phyloP scores from a whole-genome alignment of 495 filamentous ascomycete genomes.

The Stereocaulon alpinum region DNA sequence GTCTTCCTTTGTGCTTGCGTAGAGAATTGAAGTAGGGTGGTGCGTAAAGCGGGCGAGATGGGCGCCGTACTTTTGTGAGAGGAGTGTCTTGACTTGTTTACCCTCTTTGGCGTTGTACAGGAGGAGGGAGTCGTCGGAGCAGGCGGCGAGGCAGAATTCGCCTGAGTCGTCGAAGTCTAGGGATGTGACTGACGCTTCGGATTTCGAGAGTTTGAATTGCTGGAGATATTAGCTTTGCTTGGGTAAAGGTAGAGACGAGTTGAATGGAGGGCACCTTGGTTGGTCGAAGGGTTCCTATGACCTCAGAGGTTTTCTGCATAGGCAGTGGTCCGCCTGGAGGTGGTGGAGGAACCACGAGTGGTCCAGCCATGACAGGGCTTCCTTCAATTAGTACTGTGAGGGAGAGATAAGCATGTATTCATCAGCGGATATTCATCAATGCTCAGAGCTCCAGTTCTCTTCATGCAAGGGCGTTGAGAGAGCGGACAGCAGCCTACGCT shows the following conservation, averaged over 20 bases:
- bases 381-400: background rate
- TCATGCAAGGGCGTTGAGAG: too few species aligned
- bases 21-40: constrained; percentile 74
- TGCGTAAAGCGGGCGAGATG: constrained; percentile 93
- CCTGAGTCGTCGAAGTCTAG: constrained; percentile 95
- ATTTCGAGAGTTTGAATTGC: constrained; percentile 20
- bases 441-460: too few species aligned
- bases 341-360: constrained; percentile 22
- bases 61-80: constrained; percentile 87
- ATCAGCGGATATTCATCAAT: background rate
- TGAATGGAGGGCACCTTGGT: constrained; percentile 32
- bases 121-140: constrained; percentile 87
- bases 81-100: constrained; percentile 69
- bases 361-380: constrained; percentile 17
- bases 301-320: constrained; percentile 36
- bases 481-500: background rate
- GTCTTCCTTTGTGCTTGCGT: constrained; percentile 91
- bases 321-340: constrained; percentile 26
- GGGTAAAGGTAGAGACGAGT: background rate
- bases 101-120: constrained; percentile 88
- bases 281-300: constrained; percentile 38
- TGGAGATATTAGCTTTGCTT: constrained; percentile 2
- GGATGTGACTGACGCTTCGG: constrained; percentile 44
- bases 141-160: constrained; percentile 75
- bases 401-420: background rate